These are phyloP conservation scores for Xylaria sp. DNA, from an alignment of 2,329 filamentous ascomycete genomes.

Conservation along the genomic window DNA sequence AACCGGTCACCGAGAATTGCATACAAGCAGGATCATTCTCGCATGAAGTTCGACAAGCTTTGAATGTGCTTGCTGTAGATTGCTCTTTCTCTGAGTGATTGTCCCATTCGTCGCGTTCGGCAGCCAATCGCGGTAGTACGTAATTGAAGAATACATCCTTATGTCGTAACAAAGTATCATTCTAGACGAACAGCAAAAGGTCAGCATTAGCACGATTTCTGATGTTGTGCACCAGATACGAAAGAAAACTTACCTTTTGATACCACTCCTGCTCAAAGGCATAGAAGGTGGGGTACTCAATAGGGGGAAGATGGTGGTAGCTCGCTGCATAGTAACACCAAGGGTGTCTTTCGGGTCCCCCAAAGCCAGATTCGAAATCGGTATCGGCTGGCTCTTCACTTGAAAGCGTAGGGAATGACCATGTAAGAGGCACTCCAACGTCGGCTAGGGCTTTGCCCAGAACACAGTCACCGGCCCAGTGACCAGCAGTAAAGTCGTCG, in stretches of 20 bases:
- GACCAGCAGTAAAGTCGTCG: slow-evolving; percentile 50
- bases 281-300: slow-evolving; percentile 50
- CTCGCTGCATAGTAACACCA: slow-evolving; percentile 57
- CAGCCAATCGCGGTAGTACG: slow-evolving; percentile 34
- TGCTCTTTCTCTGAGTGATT: slow-evolving; percentile 39
- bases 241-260: slow-evolving; percentile 34
- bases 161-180: slow-evolving; percentile 37
- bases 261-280: slow-evolving; percentile 51
- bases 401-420: slow-evolving; percentile 54
- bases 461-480: slow-evolving; percentile 58
- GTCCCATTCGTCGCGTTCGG: slow-evolving; percentile 40
- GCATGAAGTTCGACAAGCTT: slow-evolving; percentile 37
- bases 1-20: slow-evolving; percentile 40
- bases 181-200: slow-evolving; percentile 25
- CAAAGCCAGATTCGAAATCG: slow-evolving; percentile 50
- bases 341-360: slow-evolving; percentile 46
- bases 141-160: slow-evolving; percentile 40
- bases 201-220: background rate
- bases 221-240: background rate
- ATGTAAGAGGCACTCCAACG: slow-evolving; percentile 50
- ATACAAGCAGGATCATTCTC: slow-evolving; percentile 36
- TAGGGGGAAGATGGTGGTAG: slow-evolving; percentile 54
- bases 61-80: slow-evolving; percentile 31
- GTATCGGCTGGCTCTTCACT: slow-evolving; percentile 48
- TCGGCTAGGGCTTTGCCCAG: slow-evolving; percentile 54